Evolutionary conservation across 2,329 filamentous ascomycete species (phyloP), one percentile per base, ranked within the genome.

Genomic region (Metarhizium brunneum): DNA sequence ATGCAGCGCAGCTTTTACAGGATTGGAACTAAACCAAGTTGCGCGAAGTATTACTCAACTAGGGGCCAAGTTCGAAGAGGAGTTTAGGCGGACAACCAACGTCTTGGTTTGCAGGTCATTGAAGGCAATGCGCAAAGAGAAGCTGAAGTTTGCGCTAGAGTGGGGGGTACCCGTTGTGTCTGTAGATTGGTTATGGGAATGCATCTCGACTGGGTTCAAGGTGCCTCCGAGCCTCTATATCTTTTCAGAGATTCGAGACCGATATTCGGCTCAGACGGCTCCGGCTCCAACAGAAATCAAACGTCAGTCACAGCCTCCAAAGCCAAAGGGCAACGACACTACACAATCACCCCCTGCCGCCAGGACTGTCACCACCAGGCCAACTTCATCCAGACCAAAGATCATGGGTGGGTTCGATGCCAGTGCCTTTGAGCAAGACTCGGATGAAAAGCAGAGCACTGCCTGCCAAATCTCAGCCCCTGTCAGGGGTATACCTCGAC

Each of bases 11-110:
- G 88, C 87, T 6, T 96, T 97, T 67, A 81, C 80, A 10, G 88
- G 89, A 7, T 86, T 96, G 54, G 90, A 96, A 64, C 78, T 96
- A 10, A 79, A 92, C 61, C 94, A 97, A 69, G 77, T 96, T 36
- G 86, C 87, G 25, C 91, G 90, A 69, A 77, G 87, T 2, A 79
- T 95, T 30, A 78, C 78, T 42, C 80, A 95, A 58, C 79, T 95
- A 58, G 91, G 94, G 7, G 94, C 87, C 11, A 83, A 72, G 13
- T 96, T 95, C 68, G 83, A 89, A 43, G 90, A 96, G 68, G 80
- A 84, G 53, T 80, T 97, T 47, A 86, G 84, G 3, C 74, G 81
- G 0, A 80, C 82, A 38, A 83, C 84, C n/a, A 90, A 87, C 14
- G 75, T 97, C 18, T 75, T 99, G 2, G 71, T 99, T n/a, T 90